These are phyloP conservation scores for Candolleomyces eurysporus DNA, from an alignment of 768 basidiomycete species.

Conservation along the genomic window DNA sequence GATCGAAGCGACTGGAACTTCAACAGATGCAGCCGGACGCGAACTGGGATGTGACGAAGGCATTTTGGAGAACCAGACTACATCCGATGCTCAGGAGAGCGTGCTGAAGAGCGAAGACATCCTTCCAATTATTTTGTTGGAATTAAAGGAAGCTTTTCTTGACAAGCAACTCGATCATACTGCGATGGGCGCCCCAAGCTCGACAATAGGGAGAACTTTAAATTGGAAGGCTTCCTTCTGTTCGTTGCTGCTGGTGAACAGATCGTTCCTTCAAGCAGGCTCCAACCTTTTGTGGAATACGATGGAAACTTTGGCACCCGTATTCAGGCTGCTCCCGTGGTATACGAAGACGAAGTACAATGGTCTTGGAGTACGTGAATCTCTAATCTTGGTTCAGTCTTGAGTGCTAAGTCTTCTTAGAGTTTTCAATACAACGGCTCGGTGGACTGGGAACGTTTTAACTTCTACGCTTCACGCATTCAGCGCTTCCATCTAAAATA, in stretches of 20 bases:
- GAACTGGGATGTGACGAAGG: too few relatives aligned
- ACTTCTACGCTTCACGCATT: not conserved
- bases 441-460: not conserved
- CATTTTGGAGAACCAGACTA: too few relatives aligned
- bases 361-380: not conserved
- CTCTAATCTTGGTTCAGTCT: too few relatives aligned
- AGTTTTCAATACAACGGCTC: not conserved
- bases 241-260: not conserved
- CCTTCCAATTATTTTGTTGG: not conserved
- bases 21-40: too few relatives aligned
- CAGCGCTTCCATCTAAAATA: not conserved
- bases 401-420: not conserved
- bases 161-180: not conserved
- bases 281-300: not conserved
- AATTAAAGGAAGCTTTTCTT: not conserved
- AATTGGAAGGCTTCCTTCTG: not conserved
- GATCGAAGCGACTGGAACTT: too few relatives aligned
- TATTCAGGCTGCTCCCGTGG: constrained; percentile 1
- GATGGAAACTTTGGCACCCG: not conserved
- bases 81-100: too few relatives aligned
- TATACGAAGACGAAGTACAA: not conserved
- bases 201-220: not conserved
- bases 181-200: not conserved
- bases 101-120: not conserved
- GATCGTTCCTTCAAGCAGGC: not conserved